Evolutionary conservation across 768 basidiomycete genomes (phyloP).

Genomic region (Paxillus involutus): DNA sequence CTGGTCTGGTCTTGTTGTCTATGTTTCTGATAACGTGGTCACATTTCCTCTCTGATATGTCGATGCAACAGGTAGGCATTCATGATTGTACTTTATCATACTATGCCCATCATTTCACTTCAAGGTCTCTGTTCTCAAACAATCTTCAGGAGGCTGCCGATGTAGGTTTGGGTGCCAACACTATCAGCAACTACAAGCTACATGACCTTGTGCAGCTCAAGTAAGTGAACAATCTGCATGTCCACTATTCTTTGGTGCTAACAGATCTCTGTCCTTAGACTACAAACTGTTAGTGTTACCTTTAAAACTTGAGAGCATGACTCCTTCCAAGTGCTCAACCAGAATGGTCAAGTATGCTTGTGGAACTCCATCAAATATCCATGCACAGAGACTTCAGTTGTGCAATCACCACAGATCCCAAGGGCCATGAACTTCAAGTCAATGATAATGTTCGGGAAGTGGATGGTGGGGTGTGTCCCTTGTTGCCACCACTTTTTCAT

Average conservation of each 20-base stretch:
- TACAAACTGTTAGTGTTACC: constrained; percentile 93
- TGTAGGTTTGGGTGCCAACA: constrained; percentile 87
- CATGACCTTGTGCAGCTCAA: constrained; percentile 94
- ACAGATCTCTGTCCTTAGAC: constrained; percentile 44
- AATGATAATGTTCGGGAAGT: no score
- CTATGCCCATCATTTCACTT: constrained; percentile 3
- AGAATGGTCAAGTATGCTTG: constrained; percentile 85
- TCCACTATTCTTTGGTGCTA: constrained; percentile 5
- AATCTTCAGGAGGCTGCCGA: constrained; percentile 97
- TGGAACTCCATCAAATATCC: constrained; percentile 93
- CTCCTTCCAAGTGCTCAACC: constrained; percentile 93
- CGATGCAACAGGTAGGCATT: constrained; percentile 82
- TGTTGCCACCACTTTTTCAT: no score
- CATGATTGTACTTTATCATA: neutral
- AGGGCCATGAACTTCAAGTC: no score
- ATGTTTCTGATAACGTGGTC: constrained; percentile 85
- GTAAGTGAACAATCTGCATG: constrained; percentile 46
- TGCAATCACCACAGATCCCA: constrained; percentile 86
- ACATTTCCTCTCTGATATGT: constrained; percentile 97
- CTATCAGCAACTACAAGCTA: constrained; percentile 90
- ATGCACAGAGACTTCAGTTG: constrained; percentile 81
- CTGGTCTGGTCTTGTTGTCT: constrained; percentile 93
- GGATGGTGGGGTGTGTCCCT: no score
- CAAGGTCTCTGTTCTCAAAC: constrained; percentile 85
- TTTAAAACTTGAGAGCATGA: constrained; percentile 97